Evolutionary conservation across 1,139 yeast genomes (phyloP).

Genomic region (Nakaseomyces nivariensis): DNA sequence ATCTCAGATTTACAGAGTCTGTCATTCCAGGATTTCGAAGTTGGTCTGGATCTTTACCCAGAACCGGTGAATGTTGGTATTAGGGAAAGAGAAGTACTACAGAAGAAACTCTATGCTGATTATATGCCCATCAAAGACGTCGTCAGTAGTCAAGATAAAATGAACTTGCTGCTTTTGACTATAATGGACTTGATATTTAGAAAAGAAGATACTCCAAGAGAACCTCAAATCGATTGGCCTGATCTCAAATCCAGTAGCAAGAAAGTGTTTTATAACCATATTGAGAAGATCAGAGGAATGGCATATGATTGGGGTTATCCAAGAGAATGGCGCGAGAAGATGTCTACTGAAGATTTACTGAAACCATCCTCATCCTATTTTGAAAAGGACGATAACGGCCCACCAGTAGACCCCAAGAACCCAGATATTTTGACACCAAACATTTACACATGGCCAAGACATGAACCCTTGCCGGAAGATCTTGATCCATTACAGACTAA

Average conservation of each 20-base stretch:
- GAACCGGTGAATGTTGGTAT: conserved; percentile 8
- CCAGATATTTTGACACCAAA: conserved; percentile 32
- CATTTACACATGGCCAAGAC: conserved; percentile 18
- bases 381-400: conserved; percentile 17
- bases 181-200: conserved; percentile 19
- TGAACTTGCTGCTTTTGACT: conserved; percentile 24
- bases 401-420: conserved; percentile 34
- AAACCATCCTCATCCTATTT: conserved; percentile 16
- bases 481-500: conserved; percentile 28
- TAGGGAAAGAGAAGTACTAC: conserved; percentile 8
- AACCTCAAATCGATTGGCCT: conserved; percentile 14
- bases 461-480: conserved; percentile 17
- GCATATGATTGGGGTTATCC: conserved; percentile 34
- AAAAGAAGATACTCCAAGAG: conserved; percentile 17
- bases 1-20: conserved; percentile 30
- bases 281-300: conserved; percentile 35
- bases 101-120: conserved; percentile 20
- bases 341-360: conserved; percentile 8
- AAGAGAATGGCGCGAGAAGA: conserved; percentile 34
- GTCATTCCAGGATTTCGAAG: conserved; percentile 41
- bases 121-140: conserved; percentile 21
- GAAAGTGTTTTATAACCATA: conserved; percentile 28
- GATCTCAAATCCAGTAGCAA: conserved; percentile 14
- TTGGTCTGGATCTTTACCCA: conserved; percentile 37
- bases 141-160: conserved; percentile 23